Evolutionary conservation across 2,329 filamentous ascomycete species (phyloP).

Genomic region (Colletotrichum incanum): DNA sequence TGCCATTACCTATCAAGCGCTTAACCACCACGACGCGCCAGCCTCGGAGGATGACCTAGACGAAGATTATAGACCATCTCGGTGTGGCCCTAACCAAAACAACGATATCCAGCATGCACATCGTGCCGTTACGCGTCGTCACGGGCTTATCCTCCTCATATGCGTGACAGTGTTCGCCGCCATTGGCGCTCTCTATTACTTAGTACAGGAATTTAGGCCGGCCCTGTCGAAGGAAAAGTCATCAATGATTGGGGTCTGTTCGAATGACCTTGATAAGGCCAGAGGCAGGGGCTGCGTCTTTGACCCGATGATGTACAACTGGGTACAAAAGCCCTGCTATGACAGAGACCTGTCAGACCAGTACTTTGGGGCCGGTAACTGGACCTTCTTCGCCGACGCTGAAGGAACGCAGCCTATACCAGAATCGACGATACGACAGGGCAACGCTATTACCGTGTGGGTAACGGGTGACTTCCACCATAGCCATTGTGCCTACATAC

Average conservation of each 20-base stretch:
- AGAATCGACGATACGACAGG: background rate
- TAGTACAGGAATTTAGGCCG: background rate
- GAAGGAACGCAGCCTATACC: background rate
- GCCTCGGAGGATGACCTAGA: background rate
- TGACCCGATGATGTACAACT: slow-evolving; percentile 6
- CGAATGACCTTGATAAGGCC: background rate
- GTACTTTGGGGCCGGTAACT: background rate
- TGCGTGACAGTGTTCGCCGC: background rate
- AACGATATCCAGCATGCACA: background rate
- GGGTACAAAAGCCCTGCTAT: background rate
- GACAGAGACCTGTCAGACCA: background rate
- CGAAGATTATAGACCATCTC: background rate
- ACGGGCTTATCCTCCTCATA: background rate
- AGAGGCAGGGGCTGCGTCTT: background rate
- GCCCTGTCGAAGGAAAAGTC: background rate
- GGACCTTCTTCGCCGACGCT: slow-evolving; percentile 7
- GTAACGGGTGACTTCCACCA: slow-evolving; percentile 4
- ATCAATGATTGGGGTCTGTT: background rate
- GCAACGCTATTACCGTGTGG: background rate
- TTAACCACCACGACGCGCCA: background rate
- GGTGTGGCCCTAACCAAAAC: background rate
- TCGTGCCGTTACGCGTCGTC: background rate
- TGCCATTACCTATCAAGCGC: background rate
- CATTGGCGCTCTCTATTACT: background rate
- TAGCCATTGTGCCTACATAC: background rate